phyloP scores from a whole-genome alignment of 139 green algal species.

The Spirogloea muscicola region DNA sequence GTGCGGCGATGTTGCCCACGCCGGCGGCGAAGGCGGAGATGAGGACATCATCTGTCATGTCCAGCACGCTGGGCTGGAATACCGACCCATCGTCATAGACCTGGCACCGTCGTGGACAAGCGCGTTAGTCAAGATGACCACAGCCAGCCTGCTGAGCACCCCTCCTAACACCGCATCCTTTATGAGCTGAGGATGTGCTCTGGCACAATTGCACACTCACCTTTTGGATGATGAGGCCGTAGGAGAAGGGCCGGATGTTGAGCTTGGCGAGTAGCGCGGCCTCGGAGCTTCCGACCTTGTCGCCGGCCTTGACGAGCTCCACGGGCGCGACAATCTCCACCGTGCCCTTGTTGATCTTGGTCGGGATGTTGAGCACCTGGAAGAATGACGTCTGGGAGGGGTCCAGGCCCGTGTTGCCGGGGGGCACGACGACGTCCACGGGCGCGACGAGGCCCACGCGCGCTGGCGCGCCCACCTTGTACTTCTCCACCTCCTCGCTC shows the following conservation, averaged over 20 bases:
- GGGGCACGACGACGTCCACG: conserved; percentile 81
- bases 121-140: too few relatives aligned
- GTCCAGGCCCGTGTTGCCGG: conserved; percentile 92
- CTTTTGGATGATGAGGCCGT: conserved; percentile 63
- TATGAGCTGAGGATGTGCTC: too few relatives aligned
- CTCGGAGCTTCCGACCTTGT: conserved; percentile 80
- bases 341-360: conserved; percentile 99
- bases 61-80: conserved; percentile 84
- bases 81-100: conserved; percentile 84
- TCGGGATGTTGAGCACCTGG: conserved; percentile 98
- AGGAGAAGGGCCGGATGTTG: conserved; percentile 97
- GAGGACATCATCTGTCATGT: conserved; percentile 93
- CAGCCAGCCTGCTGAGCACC: too few relatives aligned
- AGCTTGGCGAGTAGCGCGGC: conserved; percentile 98
- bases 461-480: conserved; percentile 84
- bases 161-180: too few relatives aligned
- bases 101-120: too few relatives aligned
- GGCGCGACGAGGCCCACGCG: conserved; percentile 85
- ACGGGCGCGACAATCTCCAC: conserved; percentile 94
- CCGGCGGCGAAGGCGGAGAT: conserved; percentile 57
- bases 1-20: conserved; percentile 79
- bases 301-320: conserved; percentile 68
- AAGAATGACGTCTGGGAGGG: conserved; percentile 99
- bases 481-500: conserved; percentile 79
- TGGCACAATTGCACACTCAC: too few relatives aligned